phyloP scores from a whole-genome alignment of 805 yeast genomes.

The Candida coleopterorum region DNA sequence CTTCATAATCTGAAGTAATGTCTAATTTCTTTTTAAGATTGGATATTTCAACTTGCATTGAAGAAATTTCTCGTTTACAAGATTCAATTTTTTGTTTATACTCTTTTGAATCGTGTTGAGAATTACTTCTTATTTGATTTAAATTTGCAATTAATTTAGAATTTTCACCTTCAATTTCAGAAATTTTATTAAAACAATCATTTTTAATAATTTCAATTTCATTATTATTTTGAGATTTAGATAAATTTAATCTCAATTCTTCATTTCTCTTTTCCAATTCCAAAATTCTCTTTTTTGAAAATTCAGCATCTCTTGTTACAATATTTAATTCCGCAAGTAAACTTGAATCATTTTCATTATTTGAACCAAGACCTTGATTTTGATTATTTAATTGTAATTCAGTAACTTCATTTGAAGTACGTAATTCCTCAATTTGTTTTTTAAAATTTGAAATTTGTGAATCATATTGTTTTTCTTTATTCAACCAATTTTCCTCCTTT shows the following conservation, averaged over 20 bases:
- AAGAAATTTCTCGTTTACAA: conserved; percentile 42
- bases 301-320: conserved; percentile 70
- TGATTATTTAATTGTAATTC: conserved; percentile 52
- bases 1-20: conserved; percentile 67
- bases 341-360: conserved; percentile 30
- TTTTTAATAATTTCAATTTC: conserved; percentile 37
- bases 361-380: no score
- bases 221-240: conserved; percentile 47
- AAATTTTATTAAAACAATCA: conserved; percentile 40
- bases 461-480: conserved; percentile 49
- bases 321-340: conserved; percentile 54
- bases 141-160: conserved; percentile 54
- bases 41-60: conserved; percentile 47
- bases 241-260: conserved; percentile 61
- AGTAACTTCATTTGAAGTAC: conserved; percentile 60
- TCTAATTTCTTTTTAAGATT: conserved; percentile 46
- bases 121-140: conserved; percentile 42
- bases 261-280: conserved; percentile 78
- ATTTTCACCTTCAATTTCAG: conserved; percentile 66
- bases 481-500: conserved; percentile 63
- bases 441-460: conserved; percentile 49
- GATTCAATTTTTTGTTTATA: conserved; percentile 31
- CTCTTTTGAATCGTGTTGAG: conserved; percentile 18
- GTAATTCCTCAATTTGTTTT: conserved; percentile 57
- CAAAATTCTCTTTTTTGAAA: conserved; percentile 58